Evolutionary conservation across 169 alveolate genomes (phyloP).

Genomic region (Babesia bovis): DNA sequence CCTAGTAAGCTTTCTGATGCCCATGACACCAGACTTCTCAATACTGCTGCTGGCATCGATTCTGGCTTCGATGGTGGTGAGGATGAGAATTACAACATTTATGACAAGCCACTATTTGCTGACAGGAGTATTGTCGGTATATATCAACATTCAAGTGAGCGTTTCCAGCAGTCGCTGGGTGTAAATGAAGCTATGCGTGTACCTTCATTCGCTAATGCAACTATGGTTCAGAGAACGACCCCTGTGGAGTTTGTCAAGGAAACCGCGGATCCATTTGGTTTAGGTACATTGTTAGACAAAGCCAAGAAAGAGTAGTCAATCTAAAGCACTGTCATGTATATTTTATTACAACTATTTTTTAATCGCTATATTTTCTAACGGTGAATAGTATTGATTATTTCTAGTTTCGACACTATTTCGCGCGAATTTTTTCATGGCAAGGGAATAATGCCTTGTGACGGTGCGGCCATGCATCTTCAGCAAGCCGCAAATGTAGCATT

Average conservation of each 20-base stretch:
- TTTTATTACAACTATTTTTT: too few species aligned
- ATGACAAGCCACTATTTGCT: constrained; percentile 89
- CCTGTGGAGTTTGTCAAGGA: constrained; percentile 87
- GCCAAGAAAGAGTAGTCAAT: constrained; percentile 75
- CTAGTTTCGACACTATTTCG: too few species aligned
- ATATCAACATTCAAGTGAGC: constrained; percentile 73
- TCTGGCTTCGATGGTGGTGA: constrained; percentile 85
- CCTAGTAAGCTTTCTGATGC: constrained; percentile 79
- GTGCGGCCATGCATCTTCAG: too few species aligned
- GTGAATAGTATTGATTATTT: too few species aligned
- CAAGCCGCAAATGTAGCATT: too few species aligned
- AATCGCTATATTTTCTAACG: too few species aligned
- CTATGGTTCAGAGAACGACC: constrained; percentile 69
- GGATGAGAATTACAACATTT: constrained; percentile 87
- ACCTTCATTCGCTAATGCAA: constrained; percentile 79
- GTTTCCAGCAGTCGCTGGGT: constrained; percentile 70
- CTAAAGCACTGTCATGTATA: not conserved
- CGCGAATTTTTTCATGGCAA: too few species aligned
- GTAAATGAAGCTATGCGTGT: constrained; percentile 65
- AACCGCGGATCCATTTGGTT: constrained; percentile 86
- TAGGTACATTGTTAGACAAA: constrained; percentile 81
- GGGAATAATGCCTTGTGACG: too few species aligned
- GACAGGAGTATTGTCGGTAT: constrained; percentile 77
- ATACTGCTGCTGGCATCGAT: constrained; percentile 85
- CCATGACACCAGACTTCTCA: constrained; percentile 87